Base-by-base conservation (phyloP, 768 basidiomycete genomes). In the Tulasnella sp. region DNA sequence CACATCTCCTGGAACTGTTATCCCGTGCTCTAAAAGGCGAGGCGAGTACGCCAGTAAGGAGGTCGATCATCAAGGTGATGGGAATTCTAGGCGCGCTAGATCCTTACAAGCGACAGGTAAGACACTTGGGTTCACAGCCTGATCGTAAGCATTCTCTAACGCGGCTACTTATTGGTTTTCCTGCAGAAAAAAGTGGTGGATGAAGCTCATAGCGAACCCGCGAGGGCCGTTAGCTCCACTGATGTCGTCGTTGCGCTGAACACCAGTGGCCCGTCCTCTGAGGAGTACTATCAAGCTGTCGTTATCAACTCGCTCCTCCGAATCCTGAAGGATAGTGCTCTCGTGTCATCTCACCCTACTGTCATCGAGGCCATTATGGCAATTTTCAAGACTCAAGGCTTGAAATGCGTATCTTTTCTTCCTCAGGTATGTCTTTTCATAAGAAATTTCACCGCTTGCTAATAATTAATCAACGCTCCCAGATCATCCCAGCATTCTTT, bases 351-450 rank as follows among this genome's bases (percentile, higher is more conserved):
- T 66, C 93, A 97, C 66, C 87, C 96, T 67, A 87, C 84, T 23
- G 95, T 94, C 49, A 93, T 98, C 59, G 93, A 98, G 69, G 93
- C 93, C 1, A 87, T 99, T 65, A 97, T 98, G 91, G 86, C 91
- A 48, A 98, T 99, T 62, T 99, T 98, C 79, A 93, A 94, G 72
- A 96, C 93, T 0, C 94, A 98, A 68, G 93, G 95, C 13, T 74
- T 98, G 68, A 93, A 94, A 77, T 96, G 92, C 70, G 93, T 95
- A 19, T 82, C 88, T 1, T 98, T 97, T 73, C 73, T 99, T 24
- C 89, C 95, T 45, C 93, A 96, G 77, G 91, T 92, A 68, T 52
- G 70, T 51, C 24, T 38, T n/a, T 17, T 19, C 47, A 21, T 47
- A 17, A 72, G 70, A 71, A 75, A 9, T 17, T 32, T 11, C 15